These are phyloP conservation scores for Fomitopsis serialis DNA, from an alignment of 768 basidiomycete genomes.

Conservation along the genomic window DNA sequence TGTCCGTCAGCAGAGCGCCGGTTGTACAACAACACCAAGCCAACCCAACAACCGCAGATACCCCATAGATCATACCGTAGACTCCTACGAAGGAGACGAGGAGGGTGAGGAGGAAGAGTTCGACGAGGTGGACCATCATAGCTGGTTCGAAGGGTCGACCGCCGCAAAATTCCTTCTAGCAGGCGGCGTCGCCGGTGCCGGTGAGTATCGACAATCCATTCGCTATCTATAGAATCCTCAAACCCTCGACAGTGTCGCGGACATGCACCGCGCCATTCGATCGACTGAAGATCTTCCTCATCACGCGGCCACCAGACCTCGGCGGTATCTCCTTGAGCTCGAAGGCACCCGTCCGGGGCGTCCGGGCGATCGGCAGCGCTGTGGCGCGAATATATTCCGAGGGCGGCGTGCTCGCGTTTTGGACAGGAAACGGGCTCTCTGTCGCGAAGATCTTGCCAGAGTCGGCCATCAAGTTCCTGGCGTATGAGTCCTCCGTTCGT, in stretches of 20 bases:
- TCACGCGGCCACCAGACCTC: slow-evolving; percentile 78
- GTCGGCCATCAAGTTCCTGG: slow-evolving; percentile 96
- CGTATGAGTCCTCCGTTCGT: slow-evolving; percentile 88
- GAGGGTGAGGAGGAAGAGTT: slow-evolving; percentile 39
- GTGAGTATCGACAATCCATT: slow-evolving; percentile 39
- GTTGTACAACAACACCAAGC: slow-evolving; percentile 3
- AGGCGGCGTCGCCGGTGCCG: slow-evolving; percentile 91
- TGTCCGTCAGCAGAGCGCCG: slow-evolving; percentile 26
- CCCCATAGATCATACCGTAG: slow-evolving; percentile 24
- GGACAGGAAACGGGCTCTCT: slow-evolving; percentile 96
- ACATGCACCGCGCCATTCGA: slow-evolving; percentile 98
- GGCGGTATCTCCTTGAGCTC: slow-evolving; percentile 45
- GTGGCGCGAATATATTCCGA: slow-evolving; percentile 81
- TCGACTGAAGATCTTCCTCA: slow-evolving; percentile 92
- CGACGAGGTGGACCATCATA: slow-evolving; percentile 55
- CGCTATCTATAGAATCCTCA: slow-evolving; percentile 5
- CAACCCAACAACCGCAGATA: slow-evolving; percentile 2
- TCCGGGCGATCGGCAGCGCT: slow-evolving; percentile 66
- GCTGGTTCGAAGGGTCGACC: slow-evolving; percentile 59
- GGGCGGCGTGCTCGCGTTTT: slow-evolving; percentile 87
- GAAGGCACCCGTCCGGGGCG: slow-evolving; percentile 42
- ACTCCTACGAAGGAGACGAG: slow-evolving; percentile 32
- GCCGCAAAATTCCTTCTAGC: slow-evolving; percentile 89
- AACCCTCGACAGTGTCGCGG: slow-evolving; percentile 65
- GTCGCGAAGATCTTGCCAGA: slow-evolving; percentile 96